phyloP scores from a whole-genome alignment of 495 filamentous ascomycete species.

The Platismatia glauca region DNA sequence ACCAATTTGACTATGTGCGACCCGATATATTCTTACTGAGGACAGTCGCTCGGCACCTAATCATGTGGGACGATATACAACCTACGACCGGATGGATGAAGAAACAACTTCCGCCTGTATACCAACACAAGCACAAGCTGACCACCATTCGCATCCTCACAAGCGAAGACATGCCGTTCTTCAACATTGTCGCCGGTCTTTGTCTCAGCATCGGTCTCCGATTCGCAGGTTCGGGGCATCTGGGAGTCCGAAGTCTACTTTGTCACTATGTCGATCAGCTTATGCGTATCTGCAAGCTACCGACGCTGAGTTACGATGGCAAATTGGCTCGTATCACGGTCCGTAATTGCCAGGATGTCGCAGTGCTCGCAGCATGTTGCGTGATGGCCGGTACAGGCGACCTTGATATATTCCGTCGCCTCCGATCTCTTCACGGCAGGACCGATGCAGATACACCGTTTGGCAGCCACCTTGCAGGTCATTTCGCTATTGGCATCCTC shows the following conservation, averaged over 20 bases:
- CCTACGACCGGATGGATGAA: conserved; percentile 65
- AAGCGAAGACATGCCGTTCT: conserved; percentile 80
- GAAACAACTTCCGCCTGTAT: conserved; percentile 58
- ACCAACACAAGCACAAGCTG: conserved; percentile 48
- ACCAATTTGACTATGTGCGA: conserved; percentile 90
- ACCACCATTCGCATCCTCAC: conserved; percentile 45
- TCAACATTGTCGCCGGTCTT: conserved; percentile 82
- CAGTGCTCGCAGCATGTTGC: conserved; percentile 70
- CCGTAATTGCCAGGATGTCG: conserved; percentile 78
- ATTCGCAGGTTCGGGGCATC: conserved; percentile 73
- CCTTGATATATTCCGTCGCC: conserved; percentile 73
- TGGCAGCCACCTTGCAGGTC: conserved; percentile 84
- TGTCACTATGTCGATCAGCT: conserved; percentile 80
- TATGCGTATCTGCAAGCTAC: conserved; percentile 64
- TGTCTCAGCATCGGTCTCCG: conserved; percentile 78
- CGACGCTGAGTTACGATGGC: conserved; percentile 64
- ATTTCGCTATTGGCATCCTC: conserved; percentile 83
- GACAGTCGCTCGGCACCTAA: conserved; percentile 82
- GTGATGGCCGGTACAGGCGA: conserved; percentile 97
- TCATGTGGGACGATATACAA: conserved; percentile 81
- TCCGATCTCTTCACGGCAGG: conserved; percentile 82
- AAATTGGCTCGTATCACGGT: conserved; percentile 73
- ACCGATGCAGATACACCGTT: conserved; percentile 77
- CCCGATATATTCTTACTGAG: conserved; percentile 88
- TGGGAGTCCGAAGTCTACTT: conserved; percentile 66